Percentiles rank a stretch among this genome's conserved stretches.
phyloP scores from a whole-genome alignment of 139 green algal species.

The Pycnococcus provasolii region DNA sequence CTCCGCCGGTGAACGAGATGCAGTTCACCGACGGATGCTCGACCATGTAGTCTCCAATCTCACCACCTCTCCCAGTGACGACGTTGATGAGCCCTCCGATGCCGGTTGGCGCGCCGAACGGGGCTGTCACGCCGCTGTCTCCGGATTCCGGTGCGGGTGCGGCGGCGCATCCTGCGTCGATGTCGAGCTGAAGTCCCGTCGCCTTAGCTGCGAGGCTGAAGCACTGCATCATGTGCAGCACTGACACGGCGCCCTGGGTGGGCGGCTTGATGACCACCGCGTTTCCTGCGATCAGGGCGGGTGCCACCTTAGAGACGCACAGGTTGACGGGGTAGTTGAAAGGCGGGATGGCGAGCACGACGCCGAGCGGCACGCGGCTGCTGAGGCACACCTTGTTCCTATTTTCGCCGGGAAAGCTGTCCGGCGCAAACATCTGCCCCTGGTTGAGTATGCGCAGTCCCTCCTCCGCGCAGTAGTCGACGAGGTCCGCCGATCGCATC shows the following conservation, averaged over 20 bases:
- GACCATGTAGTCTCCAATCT: conserved; percentile 95
- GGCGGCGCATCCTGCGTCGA: too few species aligned
- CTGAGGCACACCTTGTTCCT: conserved; percentile 85
- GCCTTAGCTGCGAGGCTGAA: conserved; percentile 49
- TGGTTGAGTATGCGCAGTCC: conserved; percentile 69
- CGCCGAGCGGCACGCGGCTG: conserved; percentile 71
- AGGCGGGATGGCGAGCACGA: conserved; percentile 86
- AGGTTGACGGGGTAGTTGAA: conserved; percentile 99
- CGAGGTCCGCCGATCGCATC: conserved; percentile 72
- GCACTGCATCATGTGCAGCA: conserved; percentile 76
- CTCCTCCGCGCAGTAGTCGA: conserved; percentile 89
- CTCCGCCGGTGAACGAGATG: conserved; percentile 55
- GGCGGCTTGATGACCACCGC: conserved; percentile 90
- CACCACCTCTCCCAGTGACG: conserved; percentile 68
- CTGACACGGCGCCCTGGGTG: conserved; percentile 74
- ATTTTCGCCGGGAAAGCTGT: conserved; percentile 81
- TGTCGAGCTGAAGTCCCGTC: conserved; percentile 33
- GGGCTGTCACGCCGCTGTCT: not conserved
- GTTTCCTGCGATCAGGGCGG: conserved; percentile 92
- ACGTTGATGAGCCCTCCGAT: conserved; percentile 56
- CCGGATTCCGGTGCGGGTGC: too few species aligned
- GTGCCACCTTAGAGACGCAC: conserved; percentile 84
- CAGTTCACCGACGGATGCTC: conserved; percentile 65
- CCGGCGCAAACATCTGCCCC: conserved; percentile 65
- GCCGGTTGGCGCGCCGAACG: too few species aligned